Percentiles rank a stretch among this genome's conserved stretches.
Conservation (phyloP, 441 rosid genomes). For the Mallotus repandus region DNA sequence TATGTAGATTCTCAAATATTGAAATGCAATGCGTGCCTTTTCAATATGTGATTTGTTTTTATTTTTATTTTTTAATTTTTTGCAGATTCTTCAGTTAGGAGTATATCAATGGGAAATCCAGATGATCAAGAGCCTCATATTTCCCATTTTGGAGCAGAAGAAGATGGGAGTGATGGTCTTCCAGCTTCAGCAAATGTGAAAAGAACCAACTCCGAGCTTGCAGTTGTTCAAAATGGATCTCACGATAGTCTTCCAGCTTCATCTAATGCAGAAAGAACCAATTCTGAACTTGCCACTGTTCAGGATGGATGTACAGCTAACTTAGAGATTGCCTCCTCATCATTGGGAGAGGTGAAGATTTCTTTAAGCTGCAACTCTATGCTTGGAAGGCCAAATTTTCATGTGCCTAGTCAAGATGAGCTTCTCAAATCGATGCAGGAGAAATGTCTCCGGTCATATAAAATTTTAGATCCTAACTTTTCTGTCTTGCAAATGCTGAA, state of each 20-base stretch:
- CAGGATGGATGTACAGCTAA: constrained; percentile 37
- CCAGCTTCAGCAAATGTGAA: constrained; percentile 32
- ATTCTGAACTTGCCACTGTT: constrained; percentile 32
- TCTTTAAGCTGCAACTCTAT: constrained; percentile 64
- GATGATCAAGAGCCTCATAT: constrained; percentile 33
- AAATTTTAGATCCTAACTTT: constrained; percentile 70
- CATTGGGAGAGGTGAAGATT: constrained; percentile 81
- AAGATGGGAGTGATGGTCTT: constrained; percentile 26
- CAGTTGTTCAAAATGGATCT: constrained; percentile 25
- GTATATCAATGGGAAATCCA: constrained; percentile 27
- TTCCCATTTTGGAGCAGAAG: constrained; percentile 31
- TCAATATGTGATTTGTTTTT: constrained; percentile 4
- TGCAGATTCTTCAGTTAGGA: constrained; percentile 37
- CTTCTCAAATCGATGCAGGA: constrained; percentile 70
- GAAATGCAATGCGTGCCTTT: constrained; percentile 1
- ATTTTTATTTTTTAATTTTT: constrained; percentile 19
- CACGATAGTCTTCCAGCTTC: constrained; percentile 29
- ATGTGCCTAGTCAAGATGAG: constrained; percentile 63
- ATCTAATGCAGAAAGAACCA: constrained; percentile 27
- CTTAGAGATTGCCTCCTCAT: constrained; percentile 71
- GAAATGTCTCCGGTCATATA: constrained; percentile 68
- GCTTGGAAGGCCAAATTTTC: constrained; percentile 48
- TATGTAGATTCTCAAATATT: constrained; percentile 3
- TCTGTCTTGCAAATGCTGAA: constrained; percentile 60
- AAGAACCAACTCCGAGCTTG: constrained; percentile 32